Conservation (phyloP, 768 basidiomycete species). For the Boletus subparvulus region DNA sequence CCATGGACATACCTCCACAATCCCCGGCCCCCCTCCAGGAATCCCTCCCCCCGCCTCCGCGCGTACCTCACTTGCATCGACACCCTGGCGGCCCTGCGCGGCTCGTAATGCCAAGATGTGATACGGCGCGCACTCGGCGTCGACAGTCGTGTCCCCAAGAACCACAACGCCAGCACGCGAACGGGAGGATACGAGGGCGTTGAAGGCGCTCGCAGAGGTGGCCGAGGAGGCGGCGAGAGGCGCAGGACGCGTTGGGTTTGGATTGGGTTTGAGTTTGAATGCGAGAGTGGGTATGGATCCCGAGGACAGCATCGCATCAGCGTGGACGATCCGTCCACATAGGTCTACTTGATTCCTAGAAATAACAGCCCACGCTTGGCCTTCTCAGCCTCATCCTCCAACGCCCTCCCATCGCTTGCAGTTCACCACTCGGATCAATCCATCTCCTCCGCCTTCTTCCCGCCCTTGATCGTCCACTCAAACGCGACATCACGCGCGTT, state of each 20-base stretch:
- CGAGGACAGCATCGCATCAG: too few relatives aligned
- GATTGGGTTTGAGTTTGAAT: conserved; percentile 51
- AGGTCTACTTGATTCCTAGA: too few relatives aligned
- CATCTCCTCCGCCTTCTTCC: conserved; percentile 57
- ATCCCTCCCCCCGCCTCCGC: conserved; percentile 46
- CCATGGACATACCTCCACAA: too few relatives aligned
- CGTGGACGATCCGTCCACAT: too few relatives aligned
- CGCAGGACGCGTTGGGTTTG: conserved; percentile 52
- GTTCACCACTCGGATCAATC: conserved; percentile 62
- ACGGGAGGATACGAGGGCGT: conserved; percentile 47
- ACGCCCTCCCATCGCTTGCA: conserved; percentile 30
- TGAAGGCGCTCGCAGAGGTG: conserved; percentile 64
- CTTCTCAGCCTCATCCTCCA: conserved; percentile 35
- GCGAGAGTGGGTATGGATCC: too few relatives aligned
- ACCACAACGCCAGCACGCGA: neutral
- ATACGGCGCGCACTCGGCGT: conserved; percentile 67
- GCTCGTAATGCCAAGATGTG: conserved; percentile 61
- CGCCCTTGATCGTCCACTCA: conserved; percentile 59
- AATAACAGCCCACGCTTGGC: conserved; percentile 19
- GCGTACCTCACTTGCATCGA: conserved; percentile 58
- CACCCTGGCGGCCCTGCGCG: conserved; percentile 43
- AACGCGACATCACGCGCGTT: too few relatives aligned
- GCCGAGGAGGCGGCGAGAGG: conserved; percentile 67
- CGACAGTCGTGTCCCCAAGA: conserved; percentile 42
- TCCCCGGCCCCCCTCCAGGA: too few relatives aligned